These are phyloP conservation scores for Vitis rotundifolia DNA, from an alignment of 164 flowering plant species.

Conservation along the genomic window DNA sequence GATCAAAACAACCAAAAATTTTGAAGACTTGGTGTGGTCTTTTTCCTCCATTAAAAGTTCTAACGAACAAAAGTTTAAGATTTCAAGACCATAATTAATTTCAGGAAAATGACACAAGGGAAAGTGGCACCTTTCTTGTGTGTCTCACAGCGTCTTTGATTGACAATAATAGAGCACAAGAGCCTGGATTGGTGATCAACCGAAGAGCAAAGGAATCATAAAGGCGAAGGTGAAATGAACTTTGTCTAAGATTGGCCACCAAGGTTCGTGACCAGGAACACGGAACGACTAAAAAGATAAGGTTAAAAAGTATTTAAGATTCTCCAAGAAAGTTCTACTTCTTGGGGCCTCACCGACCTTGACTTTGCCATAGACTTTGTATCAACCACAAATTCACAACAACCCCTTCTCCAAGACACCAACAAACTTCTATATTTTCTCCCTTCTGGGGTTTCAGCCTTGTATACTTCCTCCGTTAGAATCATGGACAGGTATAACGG, in stretches of 20 bases:
- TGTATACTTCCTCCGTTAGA: background rate
- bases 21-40: too few relatives aligned
- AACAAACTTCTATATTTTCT: background rate
- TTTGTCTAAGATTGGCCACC: too few relatives aligned
- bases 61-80: too few relatives aligned
- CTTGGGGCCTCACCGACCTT: background rate
- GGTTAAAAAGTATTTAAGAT: background rate
- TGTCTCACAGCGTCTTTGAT: background rate
- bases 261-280: too few relatives aligned
- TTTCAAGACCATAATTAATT: too few relatives aligned
- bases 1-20: too few relatives aligned
- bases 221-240: too few relatives aligned
- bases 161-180: conserved; percentile 2
- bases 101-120: too few relatives aligned
- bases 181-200: conserved; percentile 4
- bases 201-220: background rate
- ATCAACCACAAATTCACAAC: too few relatives aligned
- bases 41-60: too few relatives aligned
- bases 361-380: background rate
- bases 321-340: background rate
- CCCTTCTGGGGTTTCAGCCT: background rate
- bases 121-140: background rate
- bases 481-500: background rate
- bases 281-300: background rate
- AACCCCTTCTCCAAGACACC: background rate